Base-by-base conservation (phyloP, 345 rosid species). In the Luvunga scandens region DNA sequence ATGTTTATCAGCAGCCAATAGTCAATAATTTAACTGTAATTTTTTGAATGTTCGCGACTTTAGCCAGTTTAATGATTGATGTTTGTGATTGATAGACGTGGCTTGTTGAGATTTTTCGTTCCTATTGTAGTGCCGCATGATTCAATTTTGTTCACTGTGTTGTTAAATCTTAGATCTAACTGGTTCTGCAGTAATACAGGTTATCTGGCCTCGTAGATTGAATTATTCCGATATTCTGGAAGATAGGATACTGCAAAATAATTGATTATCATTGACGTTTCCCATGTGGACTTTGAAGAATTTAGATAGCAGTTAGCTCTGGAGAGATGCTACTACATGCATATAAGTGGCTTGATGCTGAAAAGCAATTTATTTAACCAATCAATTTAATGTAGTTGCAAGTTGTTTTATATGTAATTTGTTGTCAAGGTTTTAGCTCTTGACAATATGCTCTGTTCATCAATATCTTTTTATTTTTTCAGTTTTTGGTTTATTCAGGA, bases 401-500 rank as follows among this genome's bases (percentile, higher is more conserved):
- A 73, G 27, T 73, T 24, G 76, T 6, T 38, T 16, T 34, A 10
- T 24, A 27, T 63, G 69, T 30, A 10, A 21, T 28, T 28, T 21
- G 9, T 64, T 45, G 60, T 75, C 70, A 39, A 28, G 5, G 53
- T 56, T 73, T 60, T 57, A 33, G 31, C 28, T 72, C 65, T 66
- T 65, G 39, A 25, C 67, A 63, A 38, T 76, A n/a, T 77, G 66
- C 71, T 80, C 34, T 69, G 57, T 82, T 78, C 68, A 79, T 76
- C 75, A 71, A 56, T 74, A 69, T 79, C 79, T 71, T 81, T 85
- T 83, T 77, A 82, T 78, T 73, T 73, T 71, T 85, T 78, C 82
- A 77, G 79, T 84, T 79, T 89, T 86, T 84, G 83, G 78, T 88
- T 86, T 82, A 72, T 85, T 84, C 86, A 93, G 98, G 95, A 84